Conservation (phyloP, 2,329 filamentous ascomycete species). For the Hymenotorrendiella dingleyae region DNA sequence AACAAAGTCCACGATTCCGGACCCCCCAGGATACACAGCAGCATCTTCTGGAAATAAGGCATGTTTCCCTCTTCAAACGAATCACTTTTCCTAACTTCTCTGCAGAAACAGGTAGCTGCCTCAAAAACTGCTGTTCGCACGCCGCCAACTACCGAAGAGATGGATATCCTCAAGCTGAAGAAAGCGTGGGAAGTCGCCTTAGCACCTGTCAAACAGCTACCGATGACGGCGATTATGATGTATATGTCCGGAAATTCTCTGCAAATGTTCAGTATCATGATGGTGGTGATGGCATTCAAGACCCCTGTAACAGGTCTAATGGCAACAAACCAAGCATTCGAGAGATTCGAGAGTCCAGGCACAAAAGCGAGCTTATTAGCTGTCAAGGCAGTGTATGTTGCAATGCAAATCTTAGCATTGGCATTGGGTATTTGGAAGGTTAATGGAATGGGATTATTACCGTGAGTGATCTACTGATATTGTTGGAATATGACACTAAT, state of each 20-base stretch:
- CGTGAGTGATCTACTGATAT: constrained; percentile 50
- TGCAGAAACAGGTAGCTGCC: constrained; percentile 35
- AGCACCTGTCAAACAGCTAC: constrained; percentile 85
- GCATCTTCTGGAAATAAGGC: constrained; percentile 51
- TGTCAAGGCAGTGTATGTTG: constrained; percentile 83
- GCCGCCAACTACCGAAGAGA: constrained; percentile 72
- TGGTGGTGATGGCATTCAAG: constrained; percentile 99
- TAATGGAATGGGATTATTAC: constrained; percentile 90
- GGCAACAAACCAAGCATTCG: constrained; percentile 80
- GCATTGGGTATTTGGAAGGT: constrained; percentile 93
- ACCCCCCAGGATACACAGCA: constrained; percentile 77
- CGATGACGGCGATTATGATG: constrained; percentile 99
- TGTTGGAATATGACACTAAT: constrained; percentile 25
- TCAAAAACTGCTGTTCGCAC: constrained; percentile 46
- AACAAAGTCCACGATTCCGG: constrained; percentile 63
- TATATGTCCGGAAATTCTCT: constrained; percentile 99
- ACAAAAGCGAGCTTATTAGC: constrained; percentile 68
- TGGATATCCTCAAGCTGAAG: constrained; percentile 93
- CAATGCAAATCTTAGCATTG: constrained; percentile 78
- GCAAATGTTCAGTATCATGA: constrained; percentile 99
- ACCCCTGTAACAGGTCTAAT: constrained; percentile 82
- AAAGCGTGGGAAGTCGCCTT: constrained; percentile 98
- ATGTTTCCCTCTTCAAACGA: constrained; percentile 18
- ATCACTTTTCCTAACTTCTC: constrained; percentile 10
- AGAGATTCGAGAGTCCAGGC: constrained; percentile 78